phyloP scores from a whole-genome alignment of 805 yeast genomes.

The Kazachstania viticola region DNA sequence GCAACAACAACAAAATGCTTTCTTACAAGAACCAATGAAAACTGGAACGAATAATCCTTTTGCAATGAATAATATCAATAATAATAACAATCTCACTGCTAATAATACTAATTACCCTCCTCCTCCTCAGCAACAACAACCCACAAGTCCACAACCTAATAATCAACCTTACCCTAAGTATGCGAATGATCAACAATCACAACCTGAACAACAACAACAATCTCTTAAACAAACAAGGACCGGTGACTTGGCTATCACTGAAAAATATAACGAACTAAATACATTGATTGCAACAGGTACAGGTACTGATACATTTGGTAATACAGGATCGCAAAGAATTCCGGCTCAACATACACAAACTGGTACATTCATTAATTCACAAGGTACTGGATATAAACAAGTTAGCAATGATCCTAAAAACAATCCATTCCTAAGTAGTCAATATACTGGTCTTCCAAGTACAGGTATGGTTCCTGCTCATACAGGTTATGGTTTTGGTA shows the following conservation, averaged over 20 bases:
- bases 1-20: constrained; percentile 22
- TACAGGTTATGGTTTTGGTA: constrained; percentile 92
- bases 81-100: constrained; percentile 1
- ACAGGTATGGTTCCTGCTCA: constrained; percentile 63
- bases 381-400: constrained; percentile 72
- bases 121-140: constrained; percentile 4
- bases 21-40: constrained; percentile 41
- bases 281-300: constrained; percentile 73
- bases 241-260: constrained; percentile 44
- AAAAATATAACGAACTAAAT: constrained; percentile 61
- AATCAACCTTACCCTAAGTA: neutral
- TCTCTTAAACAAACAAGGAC: constrained; percentile 38
- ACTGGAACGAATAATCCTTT: constrained; percentile 76
- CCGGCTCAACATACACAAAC: constrained; percentile 90
- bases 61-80: constrained; percentile 31
- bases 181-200: neutral
- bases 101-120: constrained; percentile 4
- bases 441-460: constrained; percentile 61
- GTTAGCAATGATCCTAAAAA: constrained; percentile 26
- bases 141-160: neutral
- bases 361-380: constrained; percentile 70
- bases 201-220: constrained; percentile 19
- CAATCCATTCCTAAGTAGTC: constrained; percentile 43
- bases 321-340: constrained; percentile 41
- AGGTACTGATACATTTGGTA: constrained; percentile 76